A percentile compares a stretch with the other conserved stretches of the same genome.
These are phyloP conservation scores for Pichia scutulata DNA, from an alignment of 805 yeast species.

Conservation along the genomic window DNA sequence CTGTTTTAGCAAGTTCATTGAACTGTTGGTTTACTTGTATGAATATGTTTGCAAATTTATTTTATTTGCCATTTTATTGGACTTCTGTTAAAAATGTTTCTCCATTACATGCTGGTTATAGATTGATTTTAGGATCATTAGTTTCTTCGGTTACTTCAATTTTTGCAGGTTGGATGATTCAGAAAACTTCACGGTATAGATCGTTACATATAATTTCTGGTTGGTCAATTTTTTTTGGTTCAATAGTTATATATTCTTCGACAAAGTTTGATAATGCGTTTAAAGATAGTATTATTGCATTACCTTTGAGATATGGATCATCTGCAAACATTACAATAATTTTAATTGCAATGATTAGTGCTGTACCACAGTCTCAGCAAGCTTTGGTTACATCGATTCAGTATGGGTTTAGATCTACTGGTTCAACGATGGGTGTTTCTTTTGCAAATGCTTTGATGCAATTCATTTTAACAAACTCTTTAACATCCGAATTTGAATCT, in stretches of 20 bases:
- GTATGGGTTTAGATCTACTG: slow-evolving; percentile 57
- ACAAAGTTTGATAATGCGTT: slow-evolving; percentile 16
- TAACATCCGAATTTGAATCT: slow-evolving; percentile 12
- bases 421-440: slow-evolving; percentile 48
- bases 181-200: slow-evolving; percentile 57
- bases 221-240: slow-evolving; percentile 44
- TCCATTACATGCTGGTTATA: slow-evolving; percentile 30
- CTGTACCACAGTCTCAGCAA: slow-evolving; percentile 61
- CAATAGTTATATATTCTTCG: slow-evolving; percentile 26
- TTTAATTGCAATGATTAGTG: slow-evolving; percentile 64
- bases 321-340: slow-evolving; percentile 65
- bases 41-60: slow-evolving; percentile 55
- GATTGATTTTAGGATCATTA: slow-evolving; percentile 50
- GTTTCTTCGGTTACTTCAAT: slow-evolving; percentile 65
- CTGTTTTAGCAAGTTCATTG: slow-evolving; percentile 57
- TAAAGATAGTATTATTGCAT: slow-evolving; percentile 36
- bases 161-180: slow-evolving; percentile 60
- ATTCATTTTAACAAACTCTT: slow-evolving; percentile 13
- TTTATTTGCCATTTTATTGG: slow-evolving; percentile 63
- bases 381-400: slow-evolving; percentile 87
- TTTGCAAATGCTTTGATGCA: slow-evolving; percentile 42
- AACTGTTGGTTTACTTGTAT: slow-evolving; percentile 67
- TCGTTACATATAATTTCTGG: slow-evolving; percentile 30
- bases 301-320: slow-evolving; percentile 58
- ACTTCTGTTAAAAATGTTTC: slow-evolving; percentile 21